phyloP scores from a whole-genome alignment of 352 stramenopile species.

The Phytophthora fragariae region DNA sequence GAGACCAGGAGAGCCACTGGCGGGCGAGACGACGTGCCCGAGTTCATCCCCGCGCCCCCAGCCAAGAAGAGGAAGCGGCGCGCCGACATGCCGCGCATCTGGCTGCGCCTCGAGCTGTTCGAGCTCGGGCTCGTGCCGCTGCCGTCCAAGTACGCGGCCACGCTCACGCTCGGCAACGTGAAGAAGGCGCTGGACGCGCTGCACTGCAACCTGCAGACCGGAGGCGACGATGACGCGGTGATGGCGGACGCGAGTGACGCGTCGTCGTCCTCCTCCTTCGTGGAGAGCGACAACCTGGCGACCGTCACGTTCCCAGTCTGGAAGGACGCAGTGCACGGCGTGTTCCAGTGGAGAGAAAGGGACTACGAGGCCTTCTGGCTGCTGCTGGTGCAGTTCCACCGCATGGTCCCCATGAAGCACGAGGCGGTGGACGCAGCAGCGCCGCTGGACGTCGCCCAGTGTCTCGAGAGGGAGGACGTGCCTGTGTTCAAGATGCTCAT shows the following conservation, averaged over 20 bases:
- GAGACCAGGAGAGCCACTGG: slow-evolving; percentile 41
- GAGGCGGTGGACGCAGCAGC: slow-evolving; percentile 20
- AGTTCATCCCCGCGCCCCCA: slow-evolving; percentile 42
- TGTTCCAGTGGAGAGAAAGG: slow-evolving; percentile 85
- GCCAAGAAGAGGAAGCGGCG: slow-evolving; percentile 47
- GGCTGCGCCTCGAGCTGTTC: slow-evolving; percentile 87
- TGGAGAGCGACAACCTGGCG: slow-evolving; percentile 72
- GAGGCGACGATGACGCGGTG: slow-evolving; percentile 42
- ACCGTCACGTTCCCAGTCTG: slow-evolving; percentile 64
- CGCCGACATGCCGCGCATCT: slow-evolving; percentile 68
- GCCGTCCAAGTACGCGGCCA: slow-evolving; percentile 71
- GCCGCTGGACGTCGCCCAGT: slow-evolving; percentile 65
- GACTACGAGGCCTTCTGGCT: slow-evolving; percentile 88
- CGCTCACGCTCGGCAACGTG: slow-evolving; percentile 70
- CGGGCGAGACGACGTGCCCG: slow-evolving; percentile 35
- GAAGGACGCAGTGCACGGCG: slow-evolving; percentile 62
- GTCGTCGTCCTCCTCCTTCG: slow-evolving; percentile 28
- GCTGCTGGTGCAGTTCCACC: slow-evolving; percentile 79
- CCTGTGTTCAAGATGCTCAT: slow-evolving; percentile 82
- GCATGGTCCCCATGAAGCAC: slow-evolving; percentile 61
- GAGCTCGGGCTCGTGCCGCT: slow-evolving; percentile 82
- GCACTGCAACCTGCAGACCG: slow-evolving; percentile 51
- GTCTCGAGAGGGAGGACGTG: slow-evolving; percentile 57
- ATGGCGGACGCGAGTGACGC: slow-evolving; percentile 42
- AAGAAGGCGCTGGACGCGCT: slow-evolving; percentile 68